Base-by-base conservation (phyloP, 495 filamentous ascomycete species). In the Ramalina peruviana region DNA sequence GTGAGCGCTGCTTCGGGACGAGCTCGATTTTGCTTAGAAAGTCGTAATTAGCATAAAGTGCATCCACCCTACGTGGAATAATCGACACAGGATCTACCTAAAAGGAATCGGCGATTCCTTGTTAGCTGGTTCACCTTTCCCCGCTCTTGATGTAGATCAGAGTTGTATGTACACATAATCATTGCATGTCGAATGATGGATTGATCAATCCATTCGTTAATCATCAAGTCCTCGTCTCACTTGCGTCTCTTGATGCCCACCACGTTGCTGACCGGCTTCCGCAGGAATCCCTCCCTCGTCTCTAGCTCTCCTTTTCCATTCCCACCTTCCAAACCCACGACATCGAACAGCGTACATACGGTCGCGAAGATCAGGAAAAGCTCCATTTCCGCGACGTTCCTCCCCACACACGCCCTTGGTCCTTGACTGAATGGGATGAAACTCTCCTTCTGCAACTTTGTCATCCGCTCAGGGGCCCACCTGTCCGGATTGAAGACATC, bases 321-420 rank as follows among this genome's bases (percentile, higher is more conserved):
- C 43, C 45, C 44, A 40, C 20, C 61, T 69, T 92, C 83, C 56
- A 80, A 63, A 40, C 90, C 61, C 56, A 76, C 70, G 58, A 90
- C 88, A 25, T 86, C 79, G 60, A 85, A 95, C 48, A 83, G 64
- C 25, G 79, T 64, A 62, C 83, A 85, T 60, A 89, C 83, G 15
- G 84, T 86, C 3, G 74, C 75, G 37, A 80, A 80, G 50, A 93
- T 92, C 43, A 89, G 72, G 54, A 82, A 79, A 67, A 95, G 70
- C 62, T 94, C 88, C 87, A 95, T 93, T 74, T 94, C 88, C 0
- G 88, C 88, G 17, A 95, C 83, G 61, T 89, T 92, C 43, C 86
- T 64, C 0, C 88, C 88, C 15, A 94, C 85, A 54, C 88, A 94
- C 5, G 82, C 75, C 16, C 88, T 65, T 2, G 88, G 87, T 0